Conservation (phyloP, 2,329 filamentous ascomycete genomes). For the Emericellopsis cladophorae region DNA sequence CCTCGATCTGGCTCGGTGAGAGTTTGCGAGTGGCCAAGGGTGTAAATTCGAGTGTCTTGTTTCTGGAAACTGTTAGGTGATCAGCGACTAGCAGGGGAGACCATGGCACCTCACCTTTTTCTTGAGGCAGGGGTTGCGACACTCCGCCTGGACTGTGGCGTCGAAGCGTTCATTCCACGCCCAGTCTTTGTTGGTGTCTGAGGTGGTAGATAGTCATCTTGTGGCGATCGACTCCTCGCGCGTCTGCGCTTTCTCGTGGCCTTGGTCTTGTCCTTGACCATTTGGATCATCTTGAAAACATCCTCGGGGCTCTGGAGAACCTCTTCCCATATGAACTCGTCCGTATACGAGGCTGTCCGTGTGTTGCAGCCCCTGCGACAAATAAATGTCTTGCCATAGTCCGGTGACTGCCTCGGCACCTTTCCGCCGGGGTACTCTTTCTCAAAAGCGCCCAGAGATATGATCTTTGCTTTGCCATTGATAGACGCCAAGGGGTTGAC, state of each 20-base stretch:
- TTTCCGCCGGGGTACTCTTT: slow-evolving; percentile 61
- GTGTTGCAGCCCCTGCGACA: slow-evolving; percentile 85
- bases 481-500: slow-evolving; percentile 78
- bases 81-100: too few species aligned
- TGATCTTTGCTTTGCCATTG: slow-evolving; percentile 73
- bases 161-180: slow-evolving; percentile 10
- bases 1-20: slow-evolving; percentile 59
- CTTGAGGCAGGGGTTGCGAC: slow-evolving; percentile 18
- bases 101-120: slow-evolving; percentile 13
- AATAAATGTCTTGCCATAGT: slow-evolving; percentile 77
- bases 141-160: slow-evolving; percentile 16
- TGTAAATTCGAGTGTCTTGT: slow-evolving; percentile 83
- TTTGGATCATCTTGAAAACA: slow-evolving; percentile 52
- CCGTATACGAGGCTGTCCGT: slow-evolving; percentile 78
- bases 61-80: slow-evolving; percentile 4
- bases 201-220: slow-evolving; percentile 19
- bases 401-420: slow-evolving; percentile 58
- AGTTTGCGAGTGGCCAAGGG: slow-evolving; percentile 82
- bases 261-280: slow-evolving; percentile 62
- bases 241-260: slow-evolving; percentile 32
- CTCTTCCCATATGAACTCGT: slow-evolving; percentile 87
- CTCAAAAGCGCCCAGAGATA: slow-evolving; percentile 60
- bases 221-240: slow-evolving; percentile 16
- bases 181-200: slow-evolving; percentile 23
- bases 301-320: slow-evolving; percentile 54